These are phyloP conservation scores for Gryganskiella cystojenkinii DNA, from an alignment of 192 early-diverging fungal species.

Conservation along the genomic window DNA sequence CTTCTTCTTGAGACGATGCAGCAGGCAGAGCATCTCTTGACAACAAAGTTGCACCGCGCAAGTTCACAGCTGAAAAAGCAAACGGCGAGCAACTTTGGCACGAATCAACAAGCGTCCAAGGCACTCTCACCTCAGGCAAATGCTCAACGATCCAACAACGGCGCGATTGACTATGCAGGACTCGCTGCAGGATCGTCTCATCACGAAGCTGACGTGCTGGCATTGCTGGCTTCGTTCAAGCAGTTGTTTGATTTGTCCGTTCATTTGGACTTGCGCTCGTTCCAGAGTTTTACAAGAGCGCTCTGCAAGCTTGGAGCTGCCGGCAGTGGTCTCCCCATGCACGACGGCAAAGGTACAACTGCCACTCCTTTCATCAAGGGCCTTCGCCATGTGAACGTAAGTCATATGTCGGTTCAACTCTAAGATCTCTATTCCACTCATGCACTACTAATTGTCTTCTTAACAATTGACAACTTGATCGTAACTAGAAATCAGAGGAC, in stretches of 20 bases:
- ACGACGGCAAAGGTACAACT: constrained; percentile 45
- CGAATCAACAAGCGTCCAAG: constrained; percentile 7
- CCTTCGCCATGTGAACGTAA: constrained; percentile 52
- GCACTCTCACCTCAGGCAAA: constrained; percentile 19
- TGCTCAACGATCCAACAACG: constrained; percentile 18
- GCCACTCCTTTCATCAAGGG: constrained; percentile 40
- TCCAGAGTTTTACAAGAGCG: constrained; percentile 73
- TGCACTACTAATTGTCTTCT: too few relatives aligned
- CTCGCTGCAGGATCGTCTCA: constrained; percentile 46
- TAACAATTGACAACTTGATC: background rate
- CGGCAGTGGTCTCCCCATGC: constrained; percentile 59
- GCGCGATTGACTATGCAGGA: constrained; percentile 29
- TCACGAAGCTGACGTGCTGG: constrained; percentile 56
- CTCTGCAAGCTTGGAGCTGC: constrained; percentile 73
- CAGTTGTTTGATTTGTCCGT: constrained; percentile 78
- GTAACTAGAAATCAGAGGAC: constrained; percentile 71
- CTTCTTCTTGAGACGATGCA: constrained; percentile 89
- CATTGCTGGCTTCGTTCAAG: constrained; percentile 62
- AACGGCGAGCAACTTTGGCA: constrained; percentile 46
- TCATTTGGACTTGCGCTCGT: constrained; percentile 64
- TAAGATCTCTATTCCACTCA: background rate
- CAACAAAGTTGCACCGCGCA: constrained; percentile 52
- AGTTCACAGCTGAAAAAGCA: constrained; percentile 46
- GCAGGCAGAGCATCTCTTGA: constrained; percentile 82
- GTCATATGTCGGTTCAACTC: background rate